Evolutionary conservation across 176 grass and related monocot genomes (phyloP).

Genomic region (Juncus inflexus): DNA sequence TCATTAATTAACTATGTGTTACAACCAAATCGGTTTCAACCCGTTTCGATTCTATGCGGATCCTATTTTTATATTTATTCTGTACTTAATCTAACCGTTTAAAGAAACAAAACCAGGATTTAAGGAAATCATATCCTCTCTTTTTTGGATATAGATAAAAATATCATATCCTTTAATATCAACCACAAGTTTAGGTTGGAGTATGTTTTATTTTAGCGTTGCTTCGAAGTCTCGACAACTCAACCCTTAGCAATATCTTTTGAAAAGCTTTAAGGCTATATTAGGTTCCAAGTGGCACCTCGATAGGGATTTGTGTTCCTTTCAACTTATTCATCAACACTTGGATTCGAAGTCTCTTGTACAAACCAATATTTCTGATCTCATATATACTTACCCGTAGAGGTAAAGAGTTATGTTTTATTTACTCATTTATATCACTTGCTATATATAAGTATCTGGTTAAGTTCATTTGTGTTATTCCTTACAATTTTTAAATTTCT

Average conservation of each 20-base stretch:
- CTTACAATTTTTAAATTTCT: no score
- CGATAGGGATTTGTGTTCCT: conserved; percentile 5
- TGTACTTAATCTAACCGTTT: neutral
- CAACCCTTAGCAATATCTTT: conserved; percentile 32
- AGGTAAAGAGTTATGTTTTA: conserved; percentile 13
- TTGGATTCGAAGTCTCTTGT: conserved; percentile 18
- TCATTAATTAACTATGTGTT: no score
- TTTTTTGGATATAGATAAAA: neutral
- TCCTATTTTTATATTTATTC: no score
- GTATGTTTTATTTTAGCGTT: conserved; percentile 65
- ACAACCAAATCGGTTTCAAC: no score
- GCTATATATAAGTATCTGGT: neutral
- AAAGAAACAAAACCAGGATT: conserved; percentile 17
- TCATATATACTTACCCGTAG: conserved; percentile 6
- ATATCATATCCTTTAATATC: neutral
- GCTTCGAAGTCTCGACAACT: conserved; percentile 74
- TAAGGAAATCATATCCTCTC: conserved; percentile 29
- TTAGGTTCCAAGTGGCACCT: conserved; percentile 28
- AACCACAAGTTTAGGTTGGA: conserved; percentile 45
- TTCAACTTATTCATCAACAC: neutral
- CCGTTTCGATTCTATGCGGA: no score
- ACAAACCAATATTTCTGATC: neutral
- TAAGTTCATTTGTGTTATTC: no score
- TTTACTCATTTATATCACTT: neutral
- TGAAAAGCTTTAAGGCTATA: conserved; percentile 21